Evolutionary conservation across 108 stramenopile genomes (phyloP), one percentile per base, ranked within the genome.

Genomic region (Cylindrotheca fusiformis): DNA sequence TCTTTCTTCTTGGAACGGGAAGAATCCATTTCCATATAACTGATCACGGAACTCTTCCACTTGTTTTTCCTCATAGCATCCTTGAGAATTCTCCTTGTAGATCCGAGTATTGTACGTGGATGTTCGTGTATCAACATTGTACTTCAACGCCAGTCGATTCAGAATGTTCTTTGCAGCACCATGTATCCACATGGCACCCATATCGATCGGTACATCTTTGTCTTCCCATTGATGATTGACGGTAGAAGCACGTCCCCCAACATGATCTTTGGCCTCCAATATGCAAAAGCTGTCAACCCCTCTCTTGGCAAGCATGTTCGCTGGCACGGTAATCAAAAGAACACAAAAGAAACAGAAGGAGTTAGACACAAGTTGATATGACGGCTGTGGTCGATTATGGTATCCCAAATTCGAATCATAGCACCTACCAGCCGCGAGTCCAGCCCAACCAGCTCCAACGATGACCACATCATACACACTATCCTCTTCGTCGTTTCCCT

Each of bases 201-300:
- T 21, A 6, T 51, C 50, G 20, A 51, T 51, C 20, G 50, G 20
- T 22, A 22, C 21, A 6, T 21, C n/a, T 51, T 22, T 22, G 21
- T 51, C 50, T 5, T 51, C 50, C 36, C 36, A 41, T 14, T 41
- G 36, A 14, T 41, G 36, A 6, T 10, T 41, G 10, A 10, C 36
- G 22, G 36, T 41, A 41, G 14, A 41, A 14, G 36, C 6, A 6
- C 36, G 36, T 10, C 67, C 67, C 2, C 67, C 67, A n/a, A 68
- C 48, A 4, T 59, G 48, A 48, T 48, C 52, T 18, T 29, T 24
- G 23, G 67, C 67, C 46, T 68, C 67, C 4, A 68, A 29, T 10
- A 68, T 25, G 6, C 14, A 14, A 14, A 41, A 65, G 27, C 14
- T 41, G 10, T 41, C 36, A 41, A 41, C 14, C 10, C 36, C 36